Base-by-base conservation (phyloP, 1,284 basidiomycete genomes). In the Moesziomyces globuligerus region DNA sequence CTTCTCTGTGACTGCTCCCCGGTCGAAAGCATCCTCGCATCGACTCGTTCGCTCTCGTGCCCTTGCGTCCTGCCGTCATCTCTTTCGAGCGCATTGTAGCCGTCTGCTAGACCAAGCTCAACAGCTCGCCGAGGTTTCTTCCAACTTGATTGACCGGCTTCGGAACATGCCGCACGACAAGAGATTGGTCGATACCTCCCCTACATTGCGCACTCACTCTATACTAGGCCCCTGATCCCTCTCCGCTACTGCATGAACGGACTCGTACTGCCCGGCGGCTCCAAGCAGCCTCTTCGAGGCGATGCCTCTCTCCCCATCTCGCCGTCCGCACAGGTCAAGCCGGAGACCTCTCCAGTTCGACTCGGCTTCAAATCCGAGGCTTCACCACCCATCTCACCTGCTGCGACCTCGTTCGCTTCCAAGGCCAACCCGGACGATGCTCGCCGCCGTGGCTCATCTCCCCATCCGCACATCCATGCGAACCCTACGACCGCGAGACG, bases 241-340 rank as follows among this genome's bases (percentile, higher is more conserved):
- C 26, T n/a, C n/a, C n/a, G 8, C 29, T 25, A 13, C 53, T 49
- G 62, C 51, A 71, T 71, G 68, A 71, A 66, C 58, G 58, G 68
- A 13, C 62, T 71, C 11, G 44, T 71, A 7, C 62, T 71, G 4
- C 68, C 68, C n/a, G 58, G 54, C 26, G 68, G 68, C 45, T 58
- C 58, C 40, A 66, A 59, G 57, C 53, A 57, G 50, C 68, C 68
- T 24, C n/a, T 66, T 34, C 47, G 57, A 29, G 68, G 68, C 40
- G 61, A 71, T 20, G 34, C 61, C 21, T 42, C 51, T 17, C 56
- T 56, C 24, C 41, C 49, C 25, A 48, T 52, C 41, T 59, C 67
- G 7, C 67, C 55, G 5, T 48, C 48, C 24, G 32, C 56, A 11
- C 56, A 47, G 8, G 42, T 48, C 52, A 59, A 66, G n/a, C 21